Percentiles rank a stretch among this genome's conserved stretches.
Evolutionary conservation across 805 yeast genomes (phyloP).

Genomic region (Hanseniaspora occidentalis): DNA sequence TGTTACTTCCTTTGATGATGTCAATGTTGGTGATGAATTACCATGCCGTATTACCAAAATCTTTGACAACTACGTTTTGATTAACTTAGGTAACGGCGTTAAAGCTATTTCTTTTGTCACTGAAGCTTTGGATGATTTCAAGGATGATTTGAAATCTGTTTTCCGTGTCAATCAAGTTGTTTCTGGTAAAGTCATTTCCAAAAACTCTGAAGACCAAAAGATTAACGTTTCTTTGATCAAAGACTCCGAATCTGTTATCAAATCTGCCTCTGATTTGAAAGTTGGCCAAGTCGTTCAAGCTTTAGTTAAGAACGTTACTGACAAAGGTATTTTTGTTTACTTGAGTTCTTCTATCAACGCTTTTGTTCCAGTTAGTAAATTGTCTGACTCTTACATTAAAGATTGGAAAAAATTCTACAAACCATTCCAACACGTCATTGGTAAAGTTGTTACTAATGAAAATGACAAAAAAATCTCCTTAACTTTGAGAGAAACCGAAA

Average conservation of each 20-base stretch:
- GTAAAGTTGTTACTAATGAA: slow-evolving; percentile 54
- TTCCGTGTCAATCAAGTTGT: slow-evolving; percentile 34
- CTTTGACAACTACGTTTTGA: slow-evolving; percentile 46
- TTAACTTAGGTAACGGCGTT: slow-evolving; percentile 53
- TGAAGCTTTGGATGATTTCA: slow-evolving; percentile 60
- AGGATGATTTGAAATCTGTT: not conserved
- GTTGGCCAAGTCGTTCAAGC: slow-evolving; percentile 72
- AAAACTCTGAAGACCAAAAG: slow-evolving; percentile 24
- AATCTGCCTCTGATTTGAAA: slow-evolving; percentile 38
- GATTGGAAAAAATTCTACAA: slow-evolving; percentile 79
- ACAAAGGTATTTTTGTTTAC: slow-evolving; percentile 66
- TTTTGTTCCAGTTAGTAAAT: slow-evolving; percentile 66
- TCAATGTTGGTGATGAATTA: slow-evolving; percentile 39
- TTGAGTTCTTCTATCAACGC: slow-evolving; percentile 63
- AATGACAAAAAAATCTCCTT: slow-evolving; percentile 55
- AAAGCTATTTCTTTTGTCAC: slow-evolving; percentile 56
- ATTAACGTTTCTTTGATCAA: slow-evolving; percentile 55
- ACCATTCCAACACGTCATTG: slow-evolving; percentile 60
- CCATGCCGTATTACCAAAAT: slow-evolving; percentile 56
- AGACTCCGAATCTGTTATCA: slow-evolving; percentile 30
- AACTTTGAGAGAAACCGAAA: slow-evolving; percentile 71
- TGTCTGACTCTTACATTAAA: slow-evolving; percentile 68
- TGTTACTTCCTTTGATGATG: slow-evolving; percentile 24
- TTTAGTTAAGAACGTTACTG: slow-evolving; percentile 61
- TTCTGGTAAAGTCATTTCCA: slow-evolving; percentile 37